These are phyloP conservation scores for Flaveria brownii DNA, from an alignment of 129 eudicot genomes.

Conservation along the genomic window DNA sequence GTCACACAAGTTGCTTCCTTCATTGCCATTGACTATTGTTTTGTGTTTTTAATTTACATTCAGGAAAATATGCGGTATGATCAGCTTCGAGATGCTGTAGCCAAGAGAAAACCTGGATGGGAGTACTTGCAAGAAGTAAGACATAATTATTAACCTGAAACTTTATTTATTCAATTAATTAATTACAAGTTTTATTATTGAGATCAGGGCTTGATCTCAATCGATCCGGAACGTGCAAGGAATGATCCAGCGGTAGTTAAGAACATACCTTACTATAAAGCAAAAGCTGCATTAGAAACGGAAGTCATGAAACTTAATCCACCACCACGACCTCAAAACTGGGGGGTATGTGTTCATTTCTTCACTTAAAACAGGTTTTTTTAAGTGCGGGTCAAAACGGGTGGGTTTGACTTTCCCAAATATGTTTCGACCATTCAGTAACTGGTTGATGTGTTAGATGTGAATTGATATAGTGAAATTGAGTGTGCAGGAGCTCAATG, in stretches of 20 bases:
- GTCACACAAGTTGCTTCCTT: neutral
- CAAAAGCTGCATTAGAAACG: slow-evolving; percentile 63
- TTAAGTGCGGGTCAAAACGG: neutral
- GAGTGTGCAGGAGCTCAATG: slow-evolving; percentile 59
- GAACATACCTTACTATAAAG: slow-evolving; percentile 74
- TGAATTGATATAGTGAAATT: slow-evolving; percentile 12
- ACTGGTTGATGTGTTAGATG: neutral
- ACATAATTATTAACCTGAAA: slow-evolving; percentile 21
- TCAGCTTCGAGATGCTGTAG: slow-evolving; percentile 80
- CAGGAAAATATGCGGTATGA: slow-evolving; percentile 94
- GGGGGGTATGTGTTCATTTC: slow-evolving; percentile 73
- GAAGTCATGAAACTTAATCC: slow-evolving; percentile 93
- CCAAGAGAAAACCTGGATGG: slow-evolving; percentile 89
- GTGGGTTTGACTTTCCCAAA: neutral
- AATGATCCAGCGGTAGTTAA: slow-evolving; percentile 82
- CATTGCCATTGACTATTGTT: neutral
- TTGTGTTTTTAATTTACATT: slow-evolving; percentile 5
- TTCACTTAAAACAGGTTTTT: neutral
- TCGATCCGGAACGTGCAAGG: slow-evolving; percentile 86
- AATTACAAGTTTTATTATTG: neutral
- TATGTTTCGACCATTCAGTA: neutral
- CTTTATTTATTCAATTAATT: slow-evolving; percentile 6
- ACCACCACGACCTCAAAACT: slow-evolving; percentile 90
- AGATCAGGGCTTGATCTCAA: slow-evolving; percentile 68
- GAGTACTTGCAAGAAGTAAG: slow-evolving; percentile 89